phyloP scores from a whole-genome alignment of 148 eudicot genomes.

The Amaranthus palmeri region DNA sequence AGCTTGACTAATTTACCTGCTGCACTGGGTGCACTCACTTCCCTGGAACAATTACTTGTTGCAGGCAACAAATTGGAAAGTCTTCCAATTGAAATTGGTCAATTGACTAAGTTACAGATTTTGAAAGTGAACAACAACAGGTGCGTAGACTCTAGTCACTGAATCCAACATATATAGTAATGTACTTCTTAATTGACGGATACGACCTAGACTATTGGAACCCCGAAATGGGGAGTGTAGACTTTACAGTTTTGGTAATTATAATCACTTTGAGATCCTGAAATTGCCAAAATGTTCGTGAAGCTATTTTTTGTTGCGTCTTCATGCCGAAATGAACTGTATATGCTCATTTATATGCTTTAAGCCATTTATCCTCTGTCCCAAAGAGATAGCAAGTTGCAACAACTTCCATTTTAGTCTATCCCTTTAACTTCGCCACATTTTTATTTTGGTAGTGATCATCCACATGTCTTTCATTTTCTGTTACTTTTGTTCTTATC shows the following conservation, averaged over 20 bases:
- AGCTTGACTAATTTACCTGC: slow-evolving; percentile 71
- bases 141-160: slow-evolving; percentile 24
- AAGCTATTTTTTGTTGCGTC: background rate
- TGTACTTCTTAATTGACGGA: background rate
- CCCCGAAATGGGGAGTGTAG: background rate
- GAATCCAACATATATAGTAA: background rate
- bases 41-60: slow-evolving; percentile 55
- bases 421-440: no score
- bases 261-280: background rate
- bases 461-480: no score
- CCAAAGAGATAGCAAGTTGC: no score
- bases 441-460: no score
- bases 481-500: no score
- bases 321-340: background rate
- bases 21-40: slow-evolving; percentile 61
- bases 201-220: slow-evolving; percentile 1
- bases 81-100: slow-evolving; percentile 67
- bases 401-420: no score
- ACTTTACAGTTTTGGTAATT: background rate
- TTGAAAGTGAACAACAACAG: slow-evolving; percentile 70
- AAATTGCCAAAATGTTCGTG: background rate
- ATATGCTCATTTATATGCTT: background rate
- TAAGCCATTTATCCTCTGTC: background rate
- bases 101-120: slow-evolving; percentile 52
- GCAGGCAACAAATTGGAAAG: slow-evolving; percentile 50